phyloP scores from a whole-genome alignment of 306 rosid species.

The Sicyos edulis region DNA sequence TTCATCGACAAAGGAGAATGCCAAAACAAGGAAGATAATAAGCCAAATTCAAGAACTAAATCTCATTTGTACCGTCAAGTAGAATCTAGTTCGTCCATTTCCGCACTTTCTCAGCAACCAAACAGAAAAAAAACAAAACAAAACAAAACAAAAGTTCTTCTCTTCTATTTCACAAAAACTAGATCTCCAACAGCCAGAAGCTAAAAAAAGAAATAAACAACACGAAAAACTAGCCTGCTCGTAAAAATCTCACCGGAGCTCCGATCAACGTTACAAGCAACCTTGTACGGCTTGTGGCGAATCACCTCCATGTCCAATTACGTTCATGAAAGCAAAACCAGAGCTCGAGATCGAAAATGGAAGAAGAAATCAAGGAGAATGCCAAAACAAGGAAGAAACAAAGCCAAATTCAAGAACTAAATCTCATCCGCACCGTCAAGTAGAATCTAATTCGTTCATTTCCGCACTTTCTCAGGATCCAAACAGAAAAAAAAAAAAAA shows the following conservation, averaged over 20 bases:
- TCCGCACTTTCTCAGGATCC: too few species aligned
- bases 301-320: constrained; percentile 20
- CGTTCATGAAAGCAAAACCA: constrained; percentile 36
- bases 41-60: neutral
- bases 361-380: neutral
- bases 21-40: neutral
- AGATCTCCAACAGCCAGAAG: constrained; percentile 17
- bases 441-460: too few species aligned
- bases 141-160: neutral
- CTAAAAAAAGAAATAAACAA: neutral
- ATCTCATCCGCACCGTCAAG: neutral
- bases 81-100: too few species aligned
- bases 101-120: neutral
- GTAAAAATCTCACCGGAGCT: constrained; percentile 29
- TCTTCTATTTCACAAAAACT: neutral
- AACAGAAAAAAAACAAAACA: neutral
- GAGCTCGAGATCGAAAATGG: neutral
- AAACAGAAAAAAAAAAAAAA: neutral
- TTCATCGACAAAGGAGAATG: neutral
- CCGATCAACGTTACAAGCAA: constrained; percentile 28
- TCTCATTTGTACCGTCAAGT: neutral
- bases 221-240: constrained; percentile 30
- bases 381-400: neutral
- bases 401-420: neutral
- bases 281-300: constrained; percentile 38